Conservation (phyloP, 768 basidiomycete species). For the Tubosaeta sp. region DNA sequence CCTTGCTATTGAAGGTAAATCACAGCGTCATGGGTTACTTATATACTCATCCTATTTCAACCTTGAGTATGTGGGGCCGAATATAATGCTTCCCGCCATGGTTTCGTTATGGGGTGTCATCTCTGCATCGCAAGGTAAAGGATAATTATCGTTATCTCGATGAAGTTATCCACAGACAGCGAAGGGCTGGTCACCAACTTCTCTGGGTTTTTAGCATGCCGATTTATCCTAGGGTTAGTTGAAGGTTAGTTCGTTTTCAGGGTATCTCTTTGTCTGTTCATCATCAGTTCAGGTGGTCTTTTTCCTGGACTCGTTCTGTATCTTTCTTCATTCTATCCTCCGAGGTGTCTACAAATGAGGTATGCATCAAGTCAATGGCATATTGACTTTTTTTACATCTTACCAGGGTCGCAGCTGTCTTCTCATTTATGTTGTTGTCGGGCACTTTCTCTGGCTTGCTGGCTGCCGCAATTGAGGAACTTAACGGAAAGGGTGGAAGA, state of each 20-base stretch:
- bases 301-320: slow-evolving; percentile 58
- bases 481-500: slow-evolving; percentile 46
- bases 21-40: neutral
- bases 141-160: neutral
- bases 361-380: neutral
- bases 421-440: slow-evolving; percentile 44
- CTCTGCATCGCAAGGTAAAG: neutral
- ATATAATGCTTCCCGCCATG: neutral
- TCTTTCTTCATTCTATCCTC: slow-evolving; percentile 46
- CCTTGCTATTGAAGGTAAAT: neutral
- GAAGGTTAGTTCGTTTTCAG: slow-evolving; percentile 42
- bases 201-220: neutral
- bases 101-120: neutral
- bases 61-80: neutral
- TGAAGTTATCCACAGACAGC: neutral
- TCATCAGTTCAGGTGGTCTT: slow-evolving; percentile 40
- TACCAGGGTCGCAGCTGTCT: slow-evolving; percentile 35
- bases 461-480: slow-evolving; percentile 52
- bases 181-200: neutral
- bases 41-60: too few relatives aligned
- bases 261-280: neutral
- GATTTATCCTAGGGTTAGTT: slow-evolving; percentile 41
- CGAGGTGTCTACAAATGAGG: slow-evolving; percentile 24
- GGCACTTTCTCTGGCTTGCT: slow-evolving; percentile 64
- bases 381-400: slow-evolving; percentile 1